phyloP scores from a whole-genome alignment of 2,329 filamentous ascomycete species.

The Monosporascus sp. region DNA sequence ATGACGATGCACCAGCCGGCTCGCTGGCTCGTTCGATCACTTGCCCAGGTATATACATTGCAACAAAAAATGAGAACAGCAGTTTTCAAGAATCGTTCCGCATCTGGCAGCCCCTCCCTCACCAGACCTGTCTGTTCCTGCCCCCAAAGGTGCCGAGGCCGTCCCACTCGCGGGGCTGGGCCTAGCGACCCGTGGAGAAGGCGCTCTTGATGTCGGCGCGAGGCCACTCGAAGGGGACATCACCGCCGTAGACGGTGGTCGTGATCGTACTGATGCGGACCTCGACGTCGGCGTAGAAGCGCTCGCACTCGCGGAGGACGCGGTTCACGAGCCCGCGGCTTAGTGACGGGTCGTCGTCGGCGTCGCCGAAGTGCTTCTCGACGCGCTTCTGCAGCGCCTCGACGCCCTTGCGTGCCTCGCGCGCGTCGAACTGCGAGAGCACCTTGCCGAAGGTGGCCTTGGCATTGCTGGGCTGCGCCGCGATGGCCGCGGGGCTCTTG shows the following conservation, averaged over 20 bases:
- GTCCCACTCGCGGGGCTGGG: conserved; percentile 21
- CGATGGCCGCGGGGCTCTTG: conserved; percentile 59
- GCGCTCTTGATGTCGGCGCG: conserved; percentile 56
- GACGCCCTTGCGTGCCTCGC: conserved; percentile 85
- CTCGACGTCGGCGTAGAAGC: conserved; percentile 59
- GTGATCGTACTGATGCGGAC: conserved; percentile 55
- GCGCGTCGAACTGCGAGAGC: conserved; percentile 71
- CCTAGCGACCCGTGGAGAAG: conserved; percentile 37
- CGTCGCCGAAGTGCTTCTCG: conserved; percentile 95
- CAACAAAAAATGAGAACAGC: too few relatives aligned
- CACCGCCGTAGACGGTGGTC: conserved; percentile 60
- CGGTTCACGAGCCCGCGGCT: conserved; percentile 54
- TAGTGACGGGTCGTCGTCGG: conserved; percentile 70
- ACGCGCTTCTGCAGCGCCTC: conserved; percentile 85
- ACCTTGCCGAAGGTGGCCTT: conserved; percentile 83
- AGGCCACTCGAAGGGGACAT: conserved; percentile 64
- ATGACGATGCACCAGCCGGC: too few relatives aligned
- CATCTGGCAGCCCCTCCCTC: not conserved
- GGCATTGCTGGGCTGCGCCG: conserved; percentile 76
- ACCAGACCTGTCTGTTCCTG: not conserved
- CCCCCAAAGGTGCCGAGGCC: conserved; percentile 1
- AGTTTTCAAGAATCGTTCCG: too few relatives aligned
- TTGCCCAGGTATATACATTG: too few relatives aligned
- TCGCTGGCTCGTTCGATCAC: too few relatives aligned
- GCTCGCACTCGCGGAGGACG: conserved; percentile 57